A percentile compares a stretch with the other conserved stretches of the same genome.
Evolutionary conservation across 768 basidiomycete species (phyloP).

Genomic region (Naganishia vishniacii): DNA sequence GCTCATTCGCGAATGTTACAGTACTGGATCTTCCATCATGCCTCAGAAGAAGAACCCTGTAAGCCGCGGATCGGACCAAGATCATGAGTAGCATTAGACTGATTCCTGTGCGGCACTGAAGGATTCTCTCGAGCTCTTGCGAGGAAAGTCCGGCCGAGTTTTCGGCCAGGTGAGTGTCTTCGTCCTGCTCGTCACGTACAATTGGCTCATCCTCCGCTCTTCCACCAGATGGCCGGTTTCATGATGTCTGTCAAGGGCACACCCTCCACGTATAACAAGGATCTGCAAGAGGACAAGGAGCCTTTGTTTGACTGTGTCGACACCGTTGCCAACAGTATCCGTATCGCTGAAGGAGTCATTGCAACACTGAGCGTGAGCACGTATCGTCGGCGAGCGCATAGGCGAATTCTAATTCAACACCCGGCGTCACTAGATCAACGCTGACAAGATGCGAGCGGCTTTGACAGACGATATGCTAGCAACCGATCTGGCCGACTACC

Average conservation of each 20-base stretch:
- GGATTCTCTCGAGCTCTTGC: constrained; percentile 87
- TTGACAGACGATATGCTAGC: constrained; percentile 97
- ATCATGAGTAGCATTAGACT: not conserved
- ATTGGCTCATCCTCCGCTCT: not conserved
- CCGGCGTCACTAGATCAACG: constrained; percentile 61
- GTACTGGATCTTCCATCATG: constrained; percentile 99
- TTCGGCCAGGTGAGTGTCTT: constrained; percentile 80
- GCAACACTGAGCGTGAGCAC: constrained; percentile 72
- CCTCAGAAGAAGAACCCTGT: constrained; percentile 95
- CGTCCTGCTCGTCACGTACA: no score
- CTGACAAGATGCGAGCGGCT: constrained; percentile 79
- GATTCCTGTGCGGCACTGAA: not conserved
- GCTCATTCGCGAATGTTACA: constrained; percentile 42
- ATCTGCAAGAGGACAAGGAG: constrained; percentile 97
- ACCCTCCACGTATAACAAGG: constrained; percentile 99
- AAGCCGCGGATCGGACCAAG: not conserved
- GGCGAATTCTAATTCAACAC: not conserved
- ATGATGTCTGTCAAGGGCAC: constrained; percentile 95
- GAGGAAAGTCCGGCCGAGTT: constrained; percentile 89
- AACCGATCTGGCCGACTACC: constrained; percentile 97
- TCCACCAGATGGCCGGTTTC: constrained; percentile 82
- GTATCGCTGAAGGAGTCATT: constrained; percentile 90
- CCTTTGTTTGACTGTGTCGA: constrained; percentile 91
- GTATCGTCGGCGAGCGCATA: not conserved
- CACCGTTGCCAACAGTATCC: constrained; percentile 76